Evolutionary conservation across 1,139 yeast species (phyloP).

Genomic region (Blastobotrys malaysiensis): DNA sequence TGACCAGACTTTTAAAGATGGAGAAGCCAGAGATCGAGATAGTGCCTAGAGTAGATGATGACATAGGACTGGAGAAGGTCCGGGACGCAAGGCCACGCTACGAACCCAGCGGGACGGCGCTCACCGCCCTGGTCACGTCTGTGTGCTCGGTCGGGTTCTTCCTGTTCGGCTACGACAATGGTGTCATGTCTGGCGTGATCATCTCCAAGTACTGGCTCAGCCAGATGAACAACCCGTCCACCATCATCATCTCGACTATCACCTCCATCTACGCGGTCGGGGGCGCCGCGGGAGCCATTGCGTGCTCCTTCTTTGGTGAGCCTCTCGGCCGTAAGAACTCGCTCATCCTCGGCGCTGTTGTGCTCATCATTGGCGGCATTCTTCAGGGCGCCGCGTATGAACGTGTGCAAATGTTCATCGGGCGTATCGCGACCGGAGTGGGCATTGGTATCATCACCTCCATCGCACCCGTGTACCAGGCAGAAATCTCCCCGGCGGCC

Average conservation of each 20-base stretch:
- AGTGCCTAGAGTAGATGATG: neutral
- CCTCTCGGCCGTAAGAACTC: slow-evolving; percentile 1
- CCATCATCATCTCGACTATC: slow-evolving; percentile 5
- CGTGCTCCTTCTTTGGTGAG: neutral
- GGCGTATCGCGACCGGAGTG: slow-evolving; percentile 66
- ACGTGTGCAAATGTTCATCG: slow-evolving; percentile 66
- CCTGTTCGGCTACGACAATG: slow-evolving; percentile 24
- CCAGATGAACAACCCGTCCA: slow-evolving; percentile 6
- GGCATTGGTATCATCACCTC: slow-evolving; percentile 20
- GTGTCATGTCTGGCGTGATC: slow-evolving; percentile 21
- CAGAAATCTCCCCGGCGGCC: slow-evolving; percentile 18
- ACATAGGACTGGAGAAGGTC: neutral
- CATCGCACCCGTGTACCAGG: slow-evolving; percentile 18
- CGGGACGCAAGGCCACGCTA: neutral
- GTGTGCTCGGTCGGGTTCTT: neutral
- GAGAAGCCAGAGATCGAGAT: neutral
- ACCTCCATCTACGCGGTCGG: slow-evolving; percentile 6
- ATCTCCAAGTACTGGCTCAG: slow-evolving; percentile 2
- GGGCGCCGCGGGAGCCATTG: slow-evolving; percentile 5
- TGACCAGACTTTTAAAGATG: too few relatives aligned
- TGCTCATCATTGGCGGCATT: slow-evolving; percentile 23
- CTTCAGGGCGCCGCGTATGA: slow-evolving; percentile 72
- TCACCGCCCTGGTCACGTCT: neutral
- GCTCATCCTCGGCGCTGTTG: slow-evolving; percentile 6
- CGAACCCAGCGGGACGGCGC: neutral